Conservation (phyloP, 345 rosid species). For the Excoecaria agallocha region DNA sequence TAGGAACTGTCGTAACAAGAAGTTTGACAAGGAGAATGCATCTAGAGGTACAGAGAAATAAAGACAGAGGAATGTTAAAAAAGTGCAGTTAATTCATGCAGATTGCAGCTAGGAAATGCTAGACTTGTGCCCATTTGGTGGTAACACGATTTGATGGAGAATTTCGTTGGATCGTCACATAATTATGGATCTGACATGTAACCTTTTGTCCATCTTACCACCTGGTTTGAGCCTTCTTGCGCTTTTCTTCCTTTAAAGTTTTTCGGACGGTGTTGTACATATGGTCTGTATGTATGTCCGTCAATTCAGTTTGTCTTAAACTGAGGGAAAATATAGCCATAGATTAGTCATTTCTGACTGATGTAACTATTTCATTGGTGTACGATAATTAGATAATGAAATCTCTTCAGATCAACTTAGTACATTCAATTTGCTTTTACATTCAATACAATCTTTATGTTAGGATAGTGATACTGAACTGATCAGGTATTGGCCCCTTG, state of each 20-base stretch:
- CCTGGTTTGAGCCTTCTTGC: background rate
- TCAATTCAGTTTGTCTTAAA: background rate
- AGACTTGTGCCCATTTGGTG: background rate
- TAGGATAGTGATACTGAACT: too few species aligned
- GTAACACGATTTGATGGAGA: background rate
- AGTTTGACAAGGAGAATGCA: constrained; percentile 20
- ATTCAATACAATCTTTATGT: too few species aligned
- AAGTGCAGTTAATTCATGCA: background rate
- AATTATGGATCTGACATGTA: background rate
- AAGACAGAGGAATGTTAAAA: constrained; percentile 13
- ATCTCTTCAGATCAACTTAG: too few species aligned
- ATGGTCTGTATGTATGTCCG: background rate
- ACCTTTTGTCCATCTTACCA: background rate
- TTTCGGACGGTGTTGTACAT: background rate
- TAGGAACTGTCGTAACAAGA: constrained; percentile 44
- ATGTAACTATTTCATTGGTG: background rate
- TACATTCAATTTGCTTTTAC: too few species aligned
- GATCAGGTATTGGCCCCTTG: too few species aligned
- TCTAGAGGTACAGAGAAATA: constrained; percentile 18
- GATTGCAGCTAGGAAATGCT: background rate
- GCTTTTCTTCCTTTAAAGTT: background rate
- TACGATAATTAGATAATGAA: too few species aligned
- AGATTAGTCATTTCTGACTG: background rate
- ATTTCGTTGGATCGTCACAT: background rate
- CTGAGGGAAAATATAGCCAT: background rate